phyloP scores from a whole-genome alignment of 176 grass and related monocot species.

The Eragrostis nindensis region DNA sequence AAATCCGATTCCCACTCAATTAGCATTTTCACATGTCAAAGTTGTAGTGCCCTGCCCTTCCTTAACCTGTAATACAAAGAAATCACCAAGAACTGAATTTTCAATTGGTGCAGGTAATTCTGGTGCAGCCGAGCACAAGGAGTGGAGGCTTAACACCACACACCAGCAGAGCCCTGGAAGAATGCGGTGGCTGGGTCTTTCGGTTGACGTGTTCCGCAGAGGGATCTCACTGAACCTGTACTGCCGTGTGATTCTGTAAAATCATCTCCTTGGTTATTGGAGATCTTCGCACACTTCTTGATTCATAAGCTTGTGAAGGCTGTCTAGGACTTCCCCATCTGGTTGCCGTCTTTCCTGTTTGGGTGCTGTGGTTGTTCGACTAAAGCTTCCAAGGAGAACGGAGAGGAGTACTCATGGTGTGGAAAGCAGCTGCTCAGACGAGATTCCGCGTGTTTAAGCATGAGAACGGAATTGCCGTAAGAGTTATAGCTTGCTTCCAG shows the following conservation, averaged over 20 bases:
- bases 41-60: not conserved
- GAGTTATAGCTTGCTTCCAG: conserved; percentile 86
- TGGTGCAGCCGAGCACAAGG: not conserved
- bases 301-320: conserved; percentile 18
- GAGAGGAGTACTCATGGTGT: conserved; percentile 87
- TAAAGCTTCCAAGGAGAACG: conserved; percentile 38
- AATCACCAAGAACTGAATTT: not conserved
- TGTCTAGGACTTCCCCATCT: conserved; percentile 9
- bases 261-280: not conserved
- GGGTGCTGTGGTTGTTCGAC: conserved; percentile 17
- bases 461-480: conserved; percentile 87
- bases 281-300: conserved; percentile 29
- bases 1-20: not conserved
- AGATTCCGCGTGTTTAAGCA: conserved; percentile 93
- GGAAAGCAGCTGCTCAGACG: conserved; percentile 80
- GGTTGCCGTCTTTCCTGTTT: conserved; percentile 38
- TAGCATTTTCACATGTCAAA: not conserved
- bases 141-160: not conserved
- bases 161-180: conserved; percentile 23
- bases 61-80: not conserved
- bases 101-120: conserved; percentile 19
- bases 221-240: conserved; percentile 86
- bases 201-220: conserved; percentile 64
- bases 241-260: conserved; percentile 85
- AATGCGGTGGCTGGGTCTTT: conserved; percentile 72